These are phyloP conservation scores for Fusarium sp. DNA, from an alignment of 2,329 filamentous ascomycete genomes.

Conservation along the genomic window DNA sequence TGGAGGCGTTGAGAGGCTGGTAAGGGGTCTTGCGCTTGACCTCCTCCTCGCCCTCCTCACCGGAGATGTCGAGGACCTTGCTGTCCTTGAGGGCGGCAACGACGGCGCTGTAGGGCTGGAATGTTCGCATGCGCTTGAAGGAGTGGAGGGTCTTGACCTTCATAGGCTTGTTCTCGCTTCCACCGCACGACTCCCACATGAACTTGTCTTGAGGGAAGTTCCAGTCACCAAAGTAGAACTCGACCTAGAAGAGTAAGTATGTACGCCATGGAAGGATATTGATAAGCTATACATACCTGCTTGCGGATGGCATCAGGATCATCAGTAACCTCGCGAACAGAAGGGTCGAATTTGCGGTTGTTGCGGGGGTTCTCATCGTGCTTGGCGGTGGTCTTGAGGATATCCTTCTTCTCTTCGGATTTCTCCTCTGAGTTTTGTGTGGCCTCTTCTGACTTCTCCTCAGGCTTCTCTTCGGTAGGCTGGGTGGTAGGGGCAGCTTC, in stretches of 20 bases:
- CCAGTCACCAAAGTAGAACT: conserved; percentile 95
- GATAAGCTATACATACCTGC: conserved; percentile 67
- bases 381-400: conserved; percentile 61
- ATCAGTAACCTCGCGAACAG: conserved; percentile 74
- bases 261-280: not conserved
- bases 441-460: conserved; percentile 45
- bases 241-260: conserved; percentile 70
- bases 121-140: conserved; percentile 97
- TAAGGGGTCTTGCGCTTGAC: conserved; percentile 82
- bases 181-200: conserved; percentile 82
- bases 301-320: conserved; percentile 85
- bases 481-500: conserved; percentile 46
- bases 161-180: conserved; percentile 84
- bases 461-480: conserved; percentile 46
- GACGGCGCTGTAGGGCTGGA: conserved; percentile 87
- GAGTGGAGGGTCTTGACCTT: conserved; percentile 80
- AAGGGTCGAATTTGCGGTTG: conserved; percentile 79
- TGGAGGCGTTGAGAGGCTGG: conserved; percentile 68
- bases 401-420: conserved; percentile 45
- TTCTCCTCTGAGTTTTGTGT: conserved; percentile 47
- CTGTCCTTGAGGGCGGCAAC: conserved; percentile 86
- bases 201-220: conserved; percentile 92
- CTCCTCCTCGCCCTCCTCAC: conserved; percentile 77
- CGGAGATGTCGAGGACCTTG: conserved; percentile 77
- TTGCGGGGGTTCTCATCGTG: conserved; percentile 59